These are phyloP conservation scores for Colletotrichum chrysophilum DNA, from an alignment of 2,329 filamentous ascomycete genomes.

Conservation along the genomic window DNA sequence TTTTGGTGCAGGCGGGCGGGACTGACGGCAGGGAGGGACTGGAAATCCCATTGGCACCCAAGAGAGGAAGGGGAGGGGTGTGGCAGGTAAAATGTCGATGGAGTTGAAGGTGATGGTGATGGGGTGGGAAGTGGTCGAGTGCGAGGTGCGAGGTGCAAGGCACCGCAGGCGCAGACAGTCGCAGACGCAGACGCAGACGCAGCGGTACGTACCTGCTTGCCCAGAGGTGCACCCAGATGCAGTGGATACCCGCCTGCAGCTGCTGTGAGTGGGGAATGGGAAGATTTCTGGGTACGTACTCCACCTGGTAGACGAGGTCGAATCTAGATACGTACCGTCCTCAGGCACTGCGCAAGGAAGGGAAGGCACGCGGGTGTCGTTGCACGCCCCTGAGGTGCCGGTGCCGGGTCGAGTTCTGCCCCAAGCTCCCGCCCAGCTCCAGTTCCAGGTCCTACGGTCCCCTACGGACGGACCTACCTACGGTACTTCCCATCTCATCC, in stretches of 20 bases:
- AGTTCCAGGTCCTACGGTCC: background rate
- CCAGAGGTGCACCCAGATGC: background rate
- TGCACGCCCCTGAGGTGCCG: background rate
- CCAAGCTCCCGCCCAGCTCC: background rate
- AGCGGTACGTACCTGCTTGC: background rate
- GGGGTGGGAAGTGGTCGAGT: conserved; percentile 22
- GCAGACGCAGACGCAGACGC: background rate
- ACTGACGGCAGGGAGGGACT: conserved; percentile 11
- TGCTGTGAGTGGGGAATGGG: background rate
- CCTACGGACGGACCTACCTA: background rate
- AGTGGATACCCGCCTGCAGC: background rate
- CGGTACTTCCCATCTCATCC: background rate
- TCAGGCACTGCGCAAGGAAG: background rate
- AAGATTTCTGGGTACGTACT: background rate
- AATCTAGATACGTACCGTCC: background rate
- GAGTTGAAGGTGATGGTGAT: background rate
- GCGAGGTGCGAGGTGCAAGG: background rate
- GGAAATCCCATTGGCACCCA: conserved; percentile 7
- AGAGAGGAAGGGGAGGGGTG: background rate
- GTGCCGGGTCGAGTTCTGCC: background rate
- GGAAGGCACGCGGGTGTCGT: background rate
- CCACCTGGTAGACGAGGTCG: background rate
- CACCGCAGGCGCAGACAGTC: background rate
- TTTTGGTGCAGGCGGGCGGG: conserved; percentile 10
- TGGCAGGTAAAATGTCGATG: background rate